Conservation (phyloP, 2,329 filamentous ascomycete species). For the Penicillium sclerotigenum region DNA sequence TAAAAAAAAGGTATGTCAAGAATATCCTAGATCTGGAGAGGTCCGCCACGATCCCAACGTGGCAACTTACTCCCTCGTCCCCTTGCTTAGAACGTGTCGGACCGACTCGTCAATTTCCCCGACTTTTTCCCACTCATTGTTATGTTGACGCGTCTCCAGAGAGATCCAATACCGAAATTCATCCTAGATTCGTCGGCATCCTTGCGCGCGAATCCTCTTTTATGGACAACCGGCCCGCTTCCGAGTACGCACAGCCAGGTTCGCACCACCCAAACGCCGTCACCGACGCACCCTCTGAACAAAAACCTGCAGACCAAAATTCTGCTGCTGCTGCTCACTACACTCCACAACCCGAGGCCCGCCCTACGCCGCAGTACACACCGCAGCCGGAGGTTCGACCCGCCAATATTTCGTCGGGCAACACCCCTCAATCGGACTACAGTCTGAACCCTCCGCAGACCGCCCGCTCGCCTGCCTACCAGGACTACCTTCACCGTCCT, state of each 20-base stretch:
- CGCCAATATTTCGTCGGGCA: slow-evolving; percentile 71
- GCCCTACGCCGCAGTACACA: slow-evolving; percentile 64
- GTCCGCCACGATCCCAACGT: slow-evolving; percentile 20
- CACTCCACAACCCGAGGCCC: slow-evolving; percentile 39
- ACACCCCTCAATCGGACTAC: slow-evolving; percentile 88
- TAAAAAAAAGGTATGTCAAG: neutral
- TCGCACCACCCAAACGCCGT: slow-evolving; percentile 62
- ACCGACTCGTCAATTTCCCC: slow-evolving; percentile 23
- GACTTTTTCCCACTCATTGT: slow-evolving; percentile 25
- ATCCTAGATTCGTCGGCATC: slow-evolving; percentile 7
- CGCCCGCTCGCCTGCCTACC: slow-evolving; percentile 78
- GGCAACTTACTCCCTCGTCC: slow-evolving; percentile 15
- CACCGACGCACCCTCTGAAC: slow-evolving; percentile 71
- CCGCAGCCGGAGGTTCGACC: slow-evolving; percentile 76
- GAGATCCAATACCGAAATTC: slow-evolving; percentile 24
- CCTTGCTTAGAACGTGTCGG: slow-evolving; percentile 22
- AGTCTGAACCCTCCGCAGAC: slow-evolving; percentile 65
- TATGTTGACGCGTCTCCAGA: slow-evolving; percentile 32
- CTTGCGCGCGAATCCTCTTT: slow-evolving; percentile 34
- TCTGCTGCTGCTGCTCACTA: slow-evolving; percentile 66
- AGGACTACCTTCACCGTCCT: slow-evolving; percentile 78
- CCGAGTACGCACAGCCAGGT: slow-evolving; percentile 85
- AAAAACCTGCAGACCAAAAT: slow-evolving; percentile 79
- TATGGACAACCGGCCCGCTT: slow-evolving; percentile 62
- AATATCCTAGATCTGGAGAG: slow-evolving; percentile 2